phyloP scores from a whole-genome alignment of 75 land plant genomes.

The Cryptomeria japonica region DNA sequence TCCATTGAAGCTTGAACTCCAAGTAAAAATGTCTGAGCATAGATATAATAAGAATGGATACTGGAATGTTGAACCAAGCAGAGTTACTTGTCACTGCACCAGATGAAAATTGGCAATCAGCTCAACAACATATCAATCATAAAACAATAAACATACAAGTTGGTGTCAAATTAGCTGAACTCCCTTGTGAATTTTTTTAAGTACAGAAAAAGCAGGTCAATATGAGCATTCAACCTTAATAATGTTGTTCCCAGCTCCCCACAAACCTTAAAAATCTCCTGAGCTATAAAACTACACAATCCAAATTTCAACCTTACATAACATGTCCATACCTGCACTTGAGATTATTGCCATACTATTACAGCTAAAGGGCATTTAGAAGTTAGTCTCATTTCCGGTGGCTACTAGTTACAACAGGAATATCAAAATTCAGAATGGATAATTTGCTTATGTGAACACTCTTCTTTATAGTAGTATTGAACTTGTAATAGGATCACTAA shows the following conservation, averaged over 20 bases:
- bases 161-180: neutral
- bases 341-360: neutral
- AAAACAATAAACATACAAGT: neutral
- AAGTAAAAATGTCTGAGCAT: slow-evolving; percentile 59
- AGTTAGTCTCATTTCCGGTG: neutral
- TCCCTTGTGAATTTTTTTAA: neutral
- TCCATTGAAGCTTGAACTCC: slow-evolving; percentile 74
- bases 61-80: slow-evolving; percentile 82
- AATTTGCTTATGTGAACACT: neutral
- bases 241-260: neutral
- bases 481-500: neutral
- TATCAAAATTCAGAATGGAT: neutral
- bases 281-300: neutral
- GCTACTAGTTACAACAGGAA: neutral
- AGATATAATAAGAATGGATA: slow-evolving; percentile 64
- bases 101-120: neutral
- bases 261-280: neutral
- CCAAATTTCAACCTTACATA: neutral
- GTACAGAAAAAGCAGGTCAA: neutral
- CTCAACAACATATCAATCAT: neutral
- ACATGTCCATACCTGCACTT: neutral
- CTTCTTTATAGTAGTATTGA: neutral
- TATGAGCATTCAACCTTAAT: slow-evolving; percentile 1
- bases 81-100: slow-evolving; percentile 88
- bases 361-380: neutral